These are phyloP conservation scores for Pichia cabralensis DNA, from an alignment of 805 yeast species.

Conservation along the genomic window DNA sequence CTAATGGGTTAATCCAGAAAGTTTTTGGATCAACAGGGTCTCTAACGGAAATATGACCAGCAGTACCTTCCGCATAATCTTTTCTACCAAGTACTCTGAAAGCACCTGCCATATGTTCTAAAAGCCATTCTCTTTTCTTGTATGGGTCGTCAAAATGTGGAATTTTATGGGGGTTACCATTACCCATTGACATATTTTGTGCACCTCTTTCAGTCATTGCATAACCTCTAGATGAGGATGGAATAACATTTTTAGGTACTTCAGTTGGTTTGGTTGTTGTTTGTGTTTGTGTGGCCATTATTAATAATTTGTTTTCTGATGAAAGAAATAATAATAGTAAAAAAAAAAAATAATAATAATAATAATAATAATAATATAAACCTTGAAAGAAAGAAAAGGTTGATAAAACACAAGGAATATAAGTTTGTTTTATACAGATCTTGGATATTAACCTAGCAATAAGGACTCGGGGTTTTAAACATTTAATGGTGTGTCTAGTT, in stretches of 20 bases:
- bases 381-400: too few species aligned
- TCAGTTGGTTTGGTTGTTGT: background rate
- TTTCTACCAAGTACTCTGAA: constrained; percentile 73
- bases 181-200: constrained; percentile 49
- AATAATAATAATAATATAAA: too few species aligned
- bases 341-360: too few species aligned
- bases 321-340: too few species aligned
- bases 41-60: constrained; percentile 78
- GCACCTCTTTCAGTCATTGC: constrained; percentile 37
- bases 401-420: too few species aligned
- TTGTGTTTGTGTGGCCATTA: too few species aligned
- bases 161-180: constrained; percentile 36
- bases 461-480: too few species aligned
- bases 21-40: constrained; percentile 74
- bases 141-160: constrained; percentile 41
- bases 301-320: too few species aligned
- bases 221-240: constrained; percentile 34
- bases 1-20: constrained; percentile 85
- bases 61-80: constrained; percentile 71
- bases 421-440: too few species aligned
- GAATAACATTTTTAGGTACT: constrained; percentile 19
- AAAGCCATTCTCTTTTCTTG: constrained; percentile 42
- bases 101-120: constrained; percentile 76
- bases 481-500: too few species aligned
- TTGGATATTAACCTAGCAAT: too few species aligned